Conservation (phyloP, 2,329 filamentous ascomycete species). For the Arthrobotrys iridis region DNA sequence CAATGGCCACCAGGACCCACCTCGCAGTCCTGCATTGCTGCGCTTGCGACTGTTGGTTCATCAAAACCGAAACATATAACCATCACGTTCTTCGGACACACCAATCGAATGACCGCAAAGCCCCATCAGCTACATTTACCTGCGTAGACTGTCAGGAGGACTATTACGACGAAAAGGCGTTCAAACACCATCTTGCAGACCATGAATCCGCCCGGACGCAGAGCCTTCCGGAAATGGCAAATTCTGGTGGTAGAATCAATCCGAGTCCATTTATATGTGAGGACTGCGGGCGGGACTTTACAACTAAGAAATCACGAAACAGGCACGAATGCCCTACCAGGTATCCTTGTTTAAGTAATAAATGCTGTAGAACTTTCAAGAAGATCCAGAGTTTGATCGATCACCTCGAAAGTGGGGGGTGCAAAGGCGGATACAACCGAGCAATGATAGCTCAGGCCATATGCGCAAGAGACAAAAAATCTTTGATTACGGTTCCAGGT, state of each 20-base stretch:
- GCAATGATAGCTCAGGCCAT: slow-evolving; percentile 5
- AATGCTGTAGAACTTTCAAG: neutral
- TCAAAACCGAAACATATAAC: neutral
- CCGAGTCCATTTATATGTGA: slow-evolving; percentile 6
- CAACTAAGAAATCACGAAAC: neutral
- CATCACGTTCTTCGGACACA: neutral
- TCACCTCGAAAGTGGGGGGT: slow-evolving; percentile 36
- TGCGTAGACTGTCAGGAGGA: slow-evolving; percentile 23
- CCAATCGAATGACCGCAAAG: neutral
- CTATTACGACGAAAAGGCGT: slow-evolving; percentile 18
- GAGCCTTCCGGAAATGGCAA: neutral
- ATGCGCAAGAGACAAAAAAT: slow-evolving; percentile 17
- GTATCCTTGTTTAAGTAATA: slow-evolving; percentile 10
- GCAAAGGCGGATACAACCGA: slow-evolving; percentile 2
- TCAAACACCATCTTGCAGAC: slow-evolving; percentile 3
- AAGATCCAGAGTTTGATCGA: neutral
- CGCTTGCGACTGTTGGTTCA: neutral
- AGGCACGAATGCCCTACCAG: neutral
- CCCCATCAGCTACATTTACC: neutral
- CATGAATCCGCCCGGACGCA: neutral
- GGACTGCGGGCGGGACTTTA: slow-evolving; percentile 19
- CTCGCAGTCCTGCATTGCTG: slow-evolving; percentile 11
- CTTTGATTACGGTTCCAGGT: slow-evolving; percentile 20
- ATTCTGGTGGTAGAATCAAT: too few species aligned
- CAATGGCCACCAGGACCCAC: neutral